Evolutionary conservation across 2,329 filamentous ascomycete species (phyloP).

Genomic region (Microcyclospora pomicola): DNA sequence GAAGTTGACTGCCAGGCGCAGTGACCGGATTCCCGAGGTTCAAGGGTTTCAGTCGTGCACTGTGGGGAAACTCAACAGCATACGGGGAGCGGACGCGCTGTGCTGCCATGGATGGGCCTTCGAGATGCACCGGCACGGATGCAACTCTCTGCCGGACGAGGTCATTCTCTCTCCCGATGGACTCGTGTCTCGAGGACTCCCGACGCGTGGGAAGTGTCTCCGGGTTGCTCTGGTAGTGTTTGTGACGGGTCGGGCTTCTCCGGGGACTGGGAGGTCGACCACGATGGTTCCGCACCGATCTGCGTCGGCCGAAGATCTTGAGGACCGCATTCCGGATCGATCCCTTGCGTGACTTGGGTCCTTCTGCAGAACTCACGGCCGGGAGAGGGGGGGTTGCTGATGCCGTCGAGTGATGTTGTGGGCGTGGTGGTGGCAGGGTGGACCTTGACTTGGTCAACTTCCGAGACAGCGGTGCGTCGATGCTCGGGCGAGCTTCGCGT

Average conservation of each 20-base stretch:
- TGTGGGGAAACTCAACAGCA: slow-evolving; percentile 25
- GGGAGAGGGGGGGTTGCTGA: too few relatives aligned
- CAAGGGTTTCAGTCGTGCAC: slow-evolving; percentile 23
- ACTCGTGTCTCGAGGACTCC: background rate
- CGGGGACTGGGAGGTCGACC: slow-evolving; percentile 3
- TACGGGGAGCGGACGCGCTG: slow-evolving; percentile 18
- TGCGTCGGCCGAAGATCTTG: slow-evolving; percentile 22
- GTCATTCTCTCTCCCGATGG: slow-evolving; percentile 3
- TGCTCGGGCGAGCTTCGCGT: background rate
- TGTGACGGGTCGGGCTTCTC: slow-evolving; percentile 15
- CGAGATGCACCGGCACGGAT: slow-evolving; percentile 12
- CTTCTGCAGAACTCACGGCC: slow-evolving; percentile 4
- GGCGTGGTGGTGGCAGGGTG: too few relatives aligned
- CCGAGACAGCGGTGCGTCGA: background rate
- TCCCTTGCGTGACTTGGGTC: slow-evolving; percentile 16
- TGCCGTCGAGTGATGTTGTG: too few relatives aligned
- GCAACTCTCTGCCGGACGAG: slow-evolving; percentile 7
- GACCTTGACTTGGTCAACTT: slow-evolving; percentile 1
- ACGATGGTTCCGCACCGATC: slow-evolving; percentile 10
- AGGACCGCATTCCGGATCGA: slow-evolving; percentile 24
- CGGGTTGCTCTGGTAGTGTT: slow-evolving; percentile 20
- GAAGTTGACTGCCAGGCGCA: slow-evolving; percentile 12
- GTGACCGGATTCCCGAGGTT: slow-evolving; percentile 21
- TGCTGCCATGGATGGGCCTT: slow-evolving; percentile 3
- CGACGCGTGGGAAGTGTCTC: slow-evolving; percentile 6